These are phyloP conservation scores for Crotalaria pallida DNA, from an alignment of 306 rosid genomes.

Conservation along the genomic window DNA sequence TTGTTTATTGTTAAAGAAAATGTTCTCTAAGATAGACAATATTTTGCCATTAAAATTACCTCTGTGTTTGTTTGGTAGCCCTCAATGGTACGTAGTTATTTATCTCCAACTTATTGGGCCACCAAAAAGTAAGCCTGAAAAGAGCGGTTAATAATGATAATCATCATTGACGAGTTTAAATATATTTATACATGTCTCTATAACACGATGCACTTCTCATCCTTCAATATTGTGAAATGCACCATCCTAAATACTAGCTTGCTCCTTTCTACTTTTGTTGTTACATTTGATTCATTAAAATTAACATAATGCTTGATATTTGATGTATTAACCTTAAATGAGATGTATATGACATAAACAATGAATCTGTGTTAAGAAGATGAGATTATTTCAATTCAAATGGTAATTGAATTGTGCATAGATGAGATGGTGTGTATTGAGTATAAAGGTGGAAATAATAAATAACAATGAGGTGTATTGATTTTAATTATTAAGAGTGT, in stretches of 20 bases:
- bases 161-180: background rate
- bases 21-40: background rate
- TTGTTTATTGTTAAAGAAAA: background rate
- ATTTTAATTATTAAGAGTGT: background rate
- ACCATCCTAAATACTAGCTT: too few relatives aligned
- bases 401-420: too few relatives aligned
- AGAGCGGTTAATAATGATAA: conserved; percentile 9
- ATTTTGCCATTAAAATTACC: conserved; percentile 1
- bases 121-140: conserved; percentile 17
- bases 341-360: background rate
- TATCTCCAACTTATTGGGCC: background rate
- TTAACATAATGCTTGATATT: background rate
- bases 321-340: background rate
- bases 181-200: background rate
- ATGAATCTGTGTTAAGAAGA: too few relatives aligned
- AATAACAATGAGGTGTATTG: too few relatives aligned
- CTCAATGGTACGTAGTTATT: background rate
- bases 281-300: background rate
- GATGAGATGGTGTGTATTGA: too few relatives aligned
- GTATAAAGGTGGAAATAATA: too few relatives aligned
- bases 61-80: background rate
- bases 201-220: too few relatives aligned
- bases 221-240: too few relatives aligned
- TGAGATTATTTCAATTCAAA: too few relatives aligned
- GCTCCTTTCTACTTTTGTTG: too few relatives aligned